Evolutionary conservation across 305 asterid genomes (phyloP), one percentile per base, ranked within the genome.

Genomic region (Fraxinus baroniana): DNA sequence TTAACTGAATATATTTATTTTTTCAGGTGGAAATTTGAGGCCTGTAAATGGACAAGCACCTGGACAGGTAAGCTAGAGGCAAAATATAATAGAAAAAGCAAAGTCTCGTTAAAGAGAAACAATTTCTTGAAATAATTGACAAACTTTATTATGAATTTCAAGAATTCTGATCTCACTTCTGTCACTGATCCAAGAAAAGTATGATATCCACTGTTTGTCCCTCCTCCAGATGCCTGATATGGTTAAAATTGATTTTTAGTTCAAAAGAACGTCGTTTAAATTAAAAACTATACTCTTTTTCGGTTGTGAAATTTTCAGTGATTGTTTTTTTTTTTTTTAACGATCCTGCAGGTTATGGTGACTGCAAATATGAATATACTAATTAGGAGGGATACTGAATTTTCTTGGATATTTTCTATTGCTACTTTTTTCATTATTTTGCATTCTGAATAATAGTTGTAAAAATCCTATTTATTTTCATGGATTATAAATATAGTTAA

Each of bases 121-220:
- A 35, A 46, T 28, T 41, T 57, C 57, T 12, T n/a, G 26, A 15
- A 1, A 22, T 3, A 39, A 39, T 39, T 7, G 46, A 9, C 12
- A 39, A 39, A 39, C 3, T 52, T 22, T 30, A 15, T 15, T 20
- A 7, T 30, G 49, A 20, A 28, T 28, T 28, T 28, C 32, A 28
- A 28, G 32, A 28, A 28, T 28, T 28, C 84, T 52, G 90, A 79
- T 8, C 80, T 90, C 10, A 74, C 84, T 57, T 81, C 83, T n/a
- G 82, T 90, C 79, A 86, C 87, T 18, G 88, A 90, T 78, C 93
- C 93, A 66, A 84, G 89, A 84, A 83, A 86, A 82, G 57, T 46
- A 46, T 3, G 13, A 46, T 13, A 12, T 46, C 3, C 57, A 46
- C 49, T 9, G 6, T 46, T 46, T 46, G 18, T 9, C 49, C 49